Evolutionary conservation across 2,329 filamentous ascomycete genomes (phyloP).

Genomic region (Neofusicoccum ribis): DNA sequence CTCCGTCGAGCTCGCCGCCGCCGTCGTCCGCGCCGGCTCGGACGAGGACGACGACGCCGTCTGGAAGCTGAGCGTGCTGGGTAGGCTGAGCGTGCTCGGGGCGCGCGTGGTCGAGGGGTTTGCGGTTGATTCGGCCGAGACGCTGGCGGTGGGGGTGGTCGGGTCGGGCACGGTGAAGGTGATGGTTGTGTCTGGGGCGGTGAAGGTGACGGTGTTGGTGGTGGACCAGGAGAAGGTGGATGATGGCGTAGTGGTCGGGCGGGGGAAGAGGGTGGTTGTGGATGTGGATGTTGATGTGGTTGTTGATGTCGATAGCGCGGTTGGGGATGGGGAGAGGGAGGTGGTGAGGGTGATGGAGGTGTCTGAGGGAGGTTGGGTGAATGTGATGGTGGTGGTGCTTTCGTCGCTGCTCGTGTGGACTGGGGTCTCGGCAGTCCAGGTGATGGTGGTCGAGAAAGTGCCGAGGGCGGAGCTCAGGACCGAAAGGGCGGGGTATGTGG

Average conservation of each 20-base stretch:
- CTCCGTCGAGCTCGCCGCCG: neutral
- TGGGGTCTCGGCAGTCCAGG: neutral
- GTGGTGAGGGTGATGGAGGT: neutral
- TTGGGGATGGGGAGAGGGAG: neutral
- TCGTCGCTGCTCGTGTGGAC: neutral
- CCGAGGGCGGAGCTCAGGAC: neutral
- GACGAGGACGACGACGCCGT: no score
- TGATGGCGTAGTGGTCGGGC: neutral
- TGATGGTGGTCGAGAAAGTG: neutral
- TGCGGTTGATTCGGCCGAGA: neutral
- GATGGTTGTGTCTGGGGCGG: neutral
- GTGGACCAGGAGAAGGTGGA: neutral
- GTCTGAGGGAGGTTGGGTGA: neutral
- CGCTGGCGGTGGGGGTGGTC: neutral
- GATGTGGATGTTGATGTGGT: neutral
- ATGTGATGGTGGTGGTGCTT: neutral
- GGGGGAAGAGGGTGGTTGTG: neutral
- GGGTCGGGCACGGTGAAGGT: neutral
- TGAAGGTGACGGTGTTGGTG: neutral
- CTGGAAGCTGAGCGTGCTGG: no score
- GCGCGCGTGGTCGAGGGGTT: no score
- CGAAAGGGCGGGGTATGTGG: neutral
- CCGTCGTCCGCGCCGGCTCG: neutral
- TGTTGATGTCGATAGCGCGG: accelerated
- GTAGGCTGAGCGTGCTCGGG: no score